Base-by-base conservation (phyloP, 1,139 yeast genomes). In the Kodamaea derodonti region DNA sequence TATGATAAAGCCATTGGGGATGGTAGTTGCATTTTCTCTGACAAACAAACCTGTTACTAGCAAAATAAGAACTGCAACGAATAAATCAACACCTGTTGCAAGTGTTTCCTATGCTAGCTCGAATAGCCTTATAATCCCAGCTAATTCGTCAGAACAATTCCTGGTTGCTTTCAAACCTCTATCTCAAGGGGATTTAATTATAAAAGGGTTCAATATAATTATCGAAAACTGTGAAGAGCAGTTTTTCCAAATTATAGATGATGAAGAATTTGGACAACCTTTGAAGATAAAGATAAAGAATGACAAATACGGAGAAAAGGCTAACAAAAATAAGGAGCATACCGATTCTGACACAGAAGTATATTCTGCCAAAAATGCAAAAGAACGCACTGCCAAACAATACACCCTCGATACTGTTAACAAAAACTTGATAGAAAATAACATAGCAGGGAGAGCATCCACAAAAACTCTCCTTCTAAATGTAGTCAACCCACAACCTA, bases 401-500 rank as follows among this genome's bases (percentile, higher is more conserved):
- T n/a, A n/a, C n/a, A 36, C 37, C 6, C 34, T 39, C 7, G 44
- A 54, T 5, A 42, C 46, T n/a, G 46, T 62, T 2, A 33, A 49
- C 2, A 29, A 40, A 7, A 62, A 60, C 36, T 47, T 65, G 30
- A 29, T 31, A n/a, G 35, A 35, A 1, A 50, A 51, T 20, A 41
- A 51, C 8, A 35, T 54, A 6, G 35, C 38, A 6, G 39, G 45
- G 0, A 44, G 72, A 27, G 59, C 42, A 0, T 26, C 38, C 1
- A 45, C 52, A 0, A 50, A 47, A 30, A 40, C 39, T 3, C 37
- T 67, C 10, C 31, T 35, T 1, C 47, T 68, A 5, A 55, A 60
- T 4, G 84, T 84, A 0, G 66, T 83, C 12, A 72, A 80, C 1
- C 75, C 82, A 0, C 90, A 85, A 47, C 95, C 95, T 0, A 60